Evolutionary conservation across 176 grass and related monocot genomes (phyloP).

Genomic region (Eremochloa ophiuroides): DNA sequence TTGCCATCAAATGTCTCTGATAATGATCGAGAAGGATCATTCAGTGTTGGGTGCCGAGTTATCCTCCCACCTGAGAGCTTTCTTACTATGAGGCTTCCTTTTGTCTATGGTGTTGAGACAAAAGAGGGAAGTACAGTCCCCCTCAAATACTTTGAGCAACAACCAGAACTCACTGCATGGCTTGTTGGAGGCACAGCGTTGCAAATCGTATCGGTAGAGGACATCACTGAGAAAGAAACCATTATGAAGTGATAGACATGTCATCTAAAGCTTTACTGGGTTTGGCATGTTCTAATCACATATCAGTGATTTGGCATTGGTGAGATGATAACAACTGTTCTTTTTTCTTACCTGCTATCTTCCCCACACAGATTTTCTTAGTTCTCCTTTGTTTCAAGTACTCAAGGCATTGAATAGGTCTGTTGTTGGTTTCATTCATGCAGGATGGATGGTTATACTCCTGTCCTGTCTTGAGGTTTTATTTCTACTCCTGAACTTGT

Average conservation of each 20-base stretch:
- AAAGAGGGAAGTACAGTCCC: constrained; percentile 47
- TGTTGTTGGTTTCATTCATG: neutral
- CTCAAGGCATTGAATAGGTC: neutral
- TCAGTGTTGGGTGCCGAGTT: constrained; percentile 67
- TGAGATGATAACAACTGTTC: neutral
- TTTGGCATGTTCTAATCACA: neutral
- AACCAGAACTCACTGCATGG: constrained; percentile 83
- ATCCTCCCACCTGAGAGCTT: constrained; percentile 93
- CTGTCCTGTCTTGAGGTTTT: neutral
- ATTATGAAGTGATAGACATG: neutral
- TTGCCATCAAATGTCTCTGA: constrained; percentile 58
- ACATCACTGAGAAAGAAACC: constrained; percentile 36
- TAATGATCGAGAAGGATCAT: constrained; percentile 57
- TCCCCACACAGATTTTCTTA: neutral
- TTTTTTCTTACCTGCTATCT: neutral
- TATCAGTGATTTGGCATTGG: constrained; percentile 12
- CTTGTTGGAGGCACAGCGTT: constrained; percentile 81
- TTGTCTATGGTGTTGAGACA: constrained; percentile 75
- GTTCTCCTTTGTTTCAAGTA: constrained; percentile 2
- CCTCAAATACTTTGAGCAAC: constrained; percentile 56
- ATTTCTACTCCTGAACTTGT: constrained; percentile 9
- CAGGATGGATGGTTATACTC: neutral
- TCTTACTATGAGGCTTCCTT: constrained; percentile 87
- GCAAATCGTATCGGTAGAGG: constrained; percentile 65
- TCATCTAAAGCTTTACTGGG: constrained; percentile 2